Base-by-base conservation (phyloP, 495 filamentous ascomycete genomes). In the Aspergillus affinis region DNA sequence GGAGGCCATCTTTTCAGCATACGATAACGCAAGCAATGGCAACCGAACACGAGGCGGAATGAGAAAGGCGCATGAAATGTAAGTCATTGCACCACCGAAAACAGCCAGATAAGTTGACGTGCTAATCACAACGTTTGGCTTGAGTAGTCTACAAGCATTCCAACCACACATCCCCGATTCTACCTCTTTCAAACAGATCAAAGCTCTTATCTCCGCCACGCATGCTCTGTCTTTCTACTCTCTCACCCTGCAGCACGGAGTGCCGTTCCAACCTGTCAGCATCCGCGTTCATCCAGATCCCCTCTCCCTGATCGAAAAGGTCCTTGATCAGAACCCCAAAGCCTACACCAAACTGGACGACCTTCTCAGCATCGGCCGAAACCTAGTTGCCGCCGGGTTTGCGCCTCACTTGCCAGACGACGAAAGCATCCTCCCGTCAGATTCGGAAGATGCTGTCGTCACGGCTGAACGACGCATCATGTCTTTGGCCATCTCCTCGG, bases 1-100 rank as follows among this genome's bases (percentile, higher is more conserved):
- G 32, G 79, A 83, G 15, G 78, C 84, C 19, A 88, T 88, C 1
- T 87, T 91, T 78, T 78, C 84, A 15, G 84, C 84, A 4, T 97
- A 93, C 68, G 91, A 96, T 65, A 93, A 92, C 65, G 91, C 93
- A 32, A 93, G 88, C 54, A 97, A 96, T 71, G 90, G 91, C 6
- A 95, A 95, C 64, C 81, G 86, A 63, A 90, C 84, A 8, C 82
- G 91, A 57, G 93, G 93, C 12, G 91, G 89, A 6, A 82, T 96
- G 69, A 92, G 91, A 67, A 90, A 84, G 74, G 91, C 90, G 48
- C 84, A 87, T 63, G 90, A 96, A 46, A 91, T 92, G 87, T 91
- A 78, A 75, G 88, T 77, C 30, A 29, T 30, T 12, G n/a, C 26
- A 7, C 1, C 10, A 41, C 41, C 26, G 27, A 18, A 18, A 44